Base-by-base conservation (phyloP, 1,284 basidiomycete species). In the Pseudozyma hubeiensis region DNA sequence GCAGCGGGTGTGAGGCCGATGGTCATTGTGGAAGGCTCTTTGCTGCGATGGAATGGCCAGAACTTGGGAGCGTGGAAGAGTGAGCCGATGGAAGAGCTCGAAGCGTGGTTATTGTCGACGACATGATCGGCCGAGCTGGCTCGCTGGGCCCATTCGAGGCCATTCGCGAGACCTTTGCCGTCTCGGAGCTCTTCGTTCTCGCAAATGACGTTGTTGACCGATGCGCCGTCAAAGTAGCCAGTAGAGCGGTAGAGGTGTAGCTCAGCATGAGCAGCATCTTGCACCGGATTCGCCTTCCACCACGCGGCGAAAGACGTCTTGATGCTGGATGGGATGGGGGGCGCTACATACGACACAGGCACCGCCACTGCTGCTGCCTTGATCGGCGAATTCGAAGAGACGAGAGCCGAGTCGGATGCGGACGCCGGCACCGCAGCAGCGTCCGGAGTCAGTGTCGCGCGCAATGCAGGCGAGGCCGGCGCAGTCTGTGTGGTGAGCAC, bases 231-330 rank as follows among this genome's bases (percentile, higher is more conserved):
- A 60, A 80, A 79, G 56, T 75, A 79, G 35, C 77, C 77, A 9
- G 74, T 65, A 16, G 56, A 53, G n/a, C 66, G 59, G 41, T 75
- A 75, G 10, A 80, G 71, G 50, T 70, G 64, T 9, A 80, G 62
- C 61, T 80, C 79, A n/a, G 77, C 75, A 7, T 79, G 64, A 11
- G 79, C 79, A 16, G 77, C 69, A 29, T 81, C 78, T 31, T 50
- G 31, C 1, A 67, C 57, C 5, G 65, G 64, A 19, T 64, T 53
- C 1, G 71, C 64, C 8, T 49, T 64, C 72, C 75, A 79, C 80
- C 80, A 81, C 16, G 78, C 74, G 39, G 62, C 55, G 16, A 81
- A 53, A 0, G 80, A 81, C 0, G 71, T 61, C 16, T 60, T 59
- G 55, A 81, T 46, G 61, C 76, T 71, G 6, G 60, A 63, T 1